These are phyloP conservation scores for Populus euphratica DNA, from an alignment of 345 rosid species.

Conservation along the genomic window DNA sequence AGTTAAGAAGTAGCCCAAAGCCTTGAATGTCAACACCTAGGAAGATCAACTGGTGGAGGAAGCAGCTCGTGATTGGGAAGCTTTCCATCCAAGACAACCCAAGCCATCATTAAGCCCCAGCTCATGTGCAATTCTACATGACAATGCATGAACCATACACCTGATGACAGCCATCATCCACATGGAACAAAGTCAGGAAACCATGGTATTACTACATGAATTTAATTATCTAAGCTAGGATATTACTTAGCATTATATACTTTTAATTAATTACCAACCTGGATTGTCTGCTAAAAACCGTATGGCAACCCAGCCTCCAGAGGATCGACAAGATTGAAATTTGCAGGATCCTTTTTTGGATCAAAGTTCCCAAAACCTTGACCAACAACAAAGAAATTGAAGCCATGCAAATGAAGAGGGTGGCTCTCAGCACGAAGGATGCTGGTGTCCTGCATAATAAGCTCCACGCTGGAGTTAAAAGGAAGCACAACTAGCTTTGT, in stretches of 20 bases:
- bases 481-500: neutral
- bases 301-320: slow-evolving; percentile 4
- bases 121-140: slow-evolving; percentile 1
- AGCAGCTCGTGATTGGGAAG: neutral
- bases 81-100: neutral
- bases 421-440: neutral
- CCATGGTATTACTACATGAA: too few species aligned
- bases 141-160: slow-evolving; percentile 6
- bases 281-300: slow-evolving; percentile 4
- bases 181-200: too few species aligned
- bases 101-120: slow-evolving; percentile 1
- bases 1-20: neutral
- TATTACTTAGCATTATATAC: neutral
- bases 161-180: neutral
- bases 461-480: neutral
- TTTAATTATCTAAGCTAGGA: too few species aligned
- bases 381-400: slow-evolving; percentile 7
- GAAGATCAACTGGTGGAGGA: slow-evolving; percentile 5
- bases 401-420: slow-evolving; percentile 10
- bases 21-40: neutral
- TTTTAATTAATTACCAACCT: neutral
- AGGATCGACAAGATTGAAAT: slow-evolving; percentile 6
- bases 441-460: neutral
- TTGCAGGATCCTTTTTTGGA: neutral
- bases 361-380: slow-evolving; percentile 9